phyloP scores from a whole-genome alignment of 805 yeast species.

The Candida ficus region DNA sequence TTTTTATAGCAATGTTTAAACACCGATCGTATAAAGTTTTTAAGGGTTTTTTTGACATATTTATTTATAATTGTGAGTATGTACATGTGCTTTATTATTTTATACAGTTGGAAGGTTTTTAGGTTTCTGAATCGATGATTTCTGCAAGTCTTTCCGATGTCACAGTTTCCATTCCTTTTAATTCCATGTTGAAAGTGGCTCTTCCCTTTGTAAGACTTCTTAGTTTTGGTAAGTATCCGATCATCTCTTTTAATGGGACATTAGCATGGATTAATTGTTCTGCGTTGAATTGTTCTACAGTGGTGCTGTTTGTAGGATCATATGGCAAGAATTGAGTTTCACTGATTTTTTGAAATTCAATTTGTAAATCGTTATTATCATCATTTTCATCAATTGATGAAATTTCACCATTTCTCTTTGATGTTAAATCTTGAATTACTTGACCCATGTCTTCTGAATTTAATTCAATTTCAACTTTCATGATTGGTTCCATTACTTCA shows the following conservation, averaged over 20 bases:
- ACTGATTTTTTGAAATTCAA: slow-evolving; percentile 52
- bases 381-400: slow-evolving; percentile 63
- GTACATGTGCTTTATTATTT: not conserved
- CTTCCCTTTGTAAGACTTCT: slow-evolving; percentile 88
- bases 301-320: slow-evolving; percentile 47
- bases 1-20: too few species aligned
- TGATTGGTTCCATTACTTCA: slow-evolving; percentile 79
- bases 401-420: slow-evolving; percentile 72
- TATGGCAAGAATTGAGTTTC: slow-evolving; percentile 65
- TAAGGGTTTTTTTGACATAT: too few species aligned
- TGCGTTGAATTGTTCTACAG: slow-evolving; percentile 19
- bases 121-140: slow-evolving; percentile 24
- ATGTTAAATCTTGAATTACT: slow-evolving; percentile 79
- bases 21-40: too few species aligned
- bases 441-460: slow-evolving; percentile 71
- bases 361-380: slow-evolving; percentile 29
- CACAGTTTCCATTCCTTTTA: slow-evolving; percentile 66
- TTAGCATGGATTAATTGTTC: slow-evolving; percentile 62
- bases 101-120: too few species aligned
- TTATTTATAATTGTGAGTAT: not conserved
- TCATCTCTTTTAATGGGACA: slow-evolving; percentile 85
- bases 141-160: slow-evolving; percentile 43
- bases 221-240: slow-evolving; percentile 75
- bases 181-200: slow-evolving; percentile 76
- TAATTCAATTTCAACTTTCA: slow-evolving; percentile 67